These are phyloP conservation scores for Monosporascus sp. DNA, from an alignment of 2,329 filamentous ascomycete species.

Conservation along the genomic window DNA sequence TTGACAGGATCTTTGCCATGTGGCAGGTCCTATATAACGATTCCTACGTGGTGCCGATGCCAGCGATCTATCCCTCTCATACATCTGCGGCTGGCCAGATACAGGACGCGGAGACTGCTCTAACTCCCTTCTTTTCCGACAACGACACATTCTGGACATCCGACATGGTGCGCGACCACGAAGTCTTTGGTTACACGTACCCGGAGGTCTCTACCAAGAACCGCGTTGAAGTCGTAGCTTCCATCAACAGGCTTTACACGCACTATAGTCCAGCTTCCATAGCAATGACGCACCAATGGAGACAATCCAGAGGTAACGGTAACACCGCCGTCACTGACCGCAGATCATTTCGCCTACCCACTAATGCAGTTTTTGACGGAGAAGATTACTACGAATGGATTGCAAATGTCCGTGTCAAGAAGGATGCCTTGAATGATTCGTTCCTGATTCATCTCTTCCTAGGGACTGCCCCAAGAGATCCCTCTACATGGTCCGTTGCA, in stretches of 20 bases:
- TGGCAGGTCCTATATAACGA: slow-evolving; percentile 71
- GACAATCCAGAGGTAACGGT: slow-evolving; percentile 11
- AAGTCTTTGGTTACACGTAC: slow-evolving; percentile 69
- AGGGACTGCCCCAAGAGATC: slow-evolving; percentile 43
- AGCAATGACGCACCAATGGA: slow-evolving; percentile 6
- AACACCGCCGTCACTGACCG: neutral
- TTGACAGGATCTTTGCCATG: slow-evolving; percentile 69
- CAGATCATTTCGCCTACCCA: slow-evolving; percentile 18
- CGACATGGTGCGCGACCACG: slow-evolving; percentile 51
- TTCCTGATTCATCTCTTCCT: slow-evolving; percentile 67
- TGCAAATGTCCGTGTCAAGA: slow-evolving; percentile 58
- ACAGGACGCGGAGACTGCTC: slow-evolving; percentile 48
- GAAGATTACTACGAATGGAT: slow-evolving; percentile 58
- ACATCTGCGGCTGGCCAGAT: slow-evolving; percentile 49
- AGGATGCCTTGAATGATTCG: slow-evolving; percentile 53
- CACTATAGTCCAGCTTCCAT: slow-evolving; percentile 33
- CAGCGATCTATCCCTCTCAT: slow-evolving; percentile 53
- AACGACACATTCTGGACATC: slow-evolving; percentile 64
- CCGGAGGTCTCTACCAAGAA: slow-evolving; percentile 51
- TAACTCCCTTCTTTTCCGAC: slow-evolving; percentile 63
- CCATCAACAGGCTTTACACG: slow-evolving; percentile 61
- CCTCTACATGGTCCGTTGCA: slow-evolving; percentile 44
- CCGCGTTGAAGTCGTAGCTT: slow-evolving; percentile 37
- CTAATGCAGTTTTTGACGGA: slow-evolving; percentile 29
- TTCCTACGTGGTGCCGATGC: slow-evolving; percentile 56